Percentiles rank a stretch among this genome's conserved stretches.
Evolutionary conservation across 139 green algal genomes (phyloP).

Genomic region (Chlamydomonas sp.): DNA sequence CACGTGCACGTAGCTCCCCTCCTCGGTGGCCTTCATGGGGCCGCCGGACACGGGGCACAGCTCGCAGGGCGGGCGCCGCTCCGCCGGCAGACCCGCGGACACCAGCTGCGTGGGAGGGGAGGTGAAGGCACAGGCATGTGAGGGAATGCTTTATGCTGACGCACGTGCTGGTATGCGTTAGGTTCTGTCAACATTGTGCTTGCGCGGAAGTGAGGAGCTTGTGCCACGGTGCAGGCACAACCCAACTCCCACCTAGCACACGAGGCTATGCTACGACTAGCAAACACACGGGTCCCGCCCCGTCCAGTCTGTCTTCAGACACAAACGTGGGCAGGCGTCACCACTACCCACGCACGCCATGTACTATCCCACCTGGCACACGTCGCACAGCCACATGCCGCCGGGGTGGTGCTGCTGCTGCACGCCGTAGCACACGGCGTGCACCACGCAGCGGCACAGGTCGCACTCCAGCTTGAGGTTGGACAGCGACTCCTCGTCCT

Average conservation of each 20-base stretch:
- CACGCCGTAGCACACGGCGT: conserved; percentile 81
- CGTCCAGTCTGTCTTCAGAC: too few species aligned
- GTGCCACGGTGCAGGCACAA: too few species aligned
- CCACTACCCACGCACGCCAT: too few species aligned
- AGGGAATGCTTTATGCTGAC: not conserved
- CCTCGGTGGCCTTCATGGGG: conserved; percentile 67
- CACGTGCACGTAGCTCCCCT: conserved; percentile 70
- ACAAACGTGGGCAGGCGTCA: too few species aligned
- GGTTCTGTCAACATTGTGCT: too few species aligned
- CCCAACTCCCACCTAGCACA: too few species aligned
- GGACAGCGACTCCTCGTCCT: conserved; percentile 66
- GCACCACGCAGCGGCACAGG: conserved; percentile 77
- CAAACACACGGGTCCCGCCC: too few species aligned
- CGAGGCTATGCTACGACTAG: too few species aligned
- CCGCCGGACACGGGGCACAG: conserved; percentile 75
- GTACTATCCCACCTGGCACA: conserved; percentile 48
- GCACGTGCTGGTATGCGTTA: too few species aligned
- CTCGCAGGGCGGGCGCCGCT: conserved; percentile 60
- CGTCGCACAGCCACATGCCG: conserved; percentile 76
- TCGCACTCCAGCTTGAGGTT: conserved; percentile 82
- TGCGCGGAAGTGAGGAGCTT: too few species aligned
- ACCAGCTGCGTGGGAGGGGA: not conserved
- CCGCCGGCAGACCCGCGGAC: conserved; percentile 26
- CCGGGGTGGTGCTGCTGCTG: conserved; percentile 43
- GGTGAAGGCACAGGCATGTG: not conserved